These are phyloP conservation scores for Ophiostoma himal-ulmi DNA, from an alignment of 2,329 filamentous ascomycete genomes.

Conservation along the genomic window DNA sequence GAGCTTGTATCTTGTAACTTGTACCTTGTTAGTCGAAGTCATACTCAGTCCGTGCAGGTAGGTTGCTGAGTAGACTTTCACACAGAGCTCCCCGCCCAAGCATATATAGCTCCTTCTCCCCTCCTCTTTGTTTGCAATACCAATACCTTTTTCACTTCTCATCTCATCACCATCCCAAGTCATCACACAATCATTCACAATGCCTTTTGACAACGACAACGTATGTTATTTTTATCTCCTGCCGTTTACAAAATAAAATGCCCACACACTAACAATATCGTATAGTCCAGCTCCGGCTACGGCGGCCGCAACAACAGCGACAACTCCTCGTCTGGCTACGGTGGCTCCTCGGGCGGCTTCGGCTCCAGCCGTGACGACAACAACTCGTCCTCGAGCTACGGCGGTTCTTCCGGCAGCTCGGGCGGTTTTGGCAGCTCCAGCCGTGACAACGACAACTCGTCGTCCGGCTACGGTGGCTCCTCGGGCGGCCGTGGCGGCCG, in stretches of 20 bases:
- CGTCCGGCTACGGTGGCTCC: not conserved
- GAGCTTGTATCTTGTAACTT: not conserved
- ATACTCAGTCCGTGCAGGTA: not conserved
- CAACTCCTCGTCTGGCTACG: not conserved
- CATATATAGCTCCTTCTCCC: slow-evolving; percentile 19
- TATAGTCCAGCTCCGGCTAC: slow-evolving; percentile 27
- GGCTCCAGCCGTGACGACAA: slow-evolving; percentile 32
- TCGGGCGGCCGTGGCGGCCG: slow-evolving; percentile 22
- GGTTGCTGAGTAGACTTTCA: no score
- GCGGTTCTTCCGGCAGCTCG: slow-evolving; percentile 21
- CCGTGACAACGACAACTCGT: not conserved
- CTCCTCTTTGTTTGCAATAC: not conserved
- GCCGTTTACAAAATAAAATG: slow-evolving; percentile 30
- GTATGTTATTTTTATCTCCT: slow-evolving; percentile 33
- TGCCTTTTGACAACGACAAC: slow-evolving; percentile 14
- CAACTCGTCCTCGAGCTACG: slow-evolving; percentile 31
- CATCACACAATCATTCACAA: slow-evolving; percentile 24
- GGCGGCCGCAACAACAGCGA: not conserved
- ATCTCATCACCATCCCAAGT: not conserved
- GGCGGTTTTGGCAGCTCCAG: slow-evolving; percentile 16
- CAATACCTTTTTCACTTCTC: not conserved
- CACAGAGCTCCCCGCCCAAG: slow-evolving; percentile 11
- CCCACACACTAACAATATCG: not conserved
- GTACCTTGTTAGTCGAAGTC: not conserved
- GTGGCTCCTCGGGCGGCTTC: slow-evolving; percentile 1